Conservation (phyloP, 2,329 filamentous ascomycete species). For the Colletotrichum lentis region DNA sequence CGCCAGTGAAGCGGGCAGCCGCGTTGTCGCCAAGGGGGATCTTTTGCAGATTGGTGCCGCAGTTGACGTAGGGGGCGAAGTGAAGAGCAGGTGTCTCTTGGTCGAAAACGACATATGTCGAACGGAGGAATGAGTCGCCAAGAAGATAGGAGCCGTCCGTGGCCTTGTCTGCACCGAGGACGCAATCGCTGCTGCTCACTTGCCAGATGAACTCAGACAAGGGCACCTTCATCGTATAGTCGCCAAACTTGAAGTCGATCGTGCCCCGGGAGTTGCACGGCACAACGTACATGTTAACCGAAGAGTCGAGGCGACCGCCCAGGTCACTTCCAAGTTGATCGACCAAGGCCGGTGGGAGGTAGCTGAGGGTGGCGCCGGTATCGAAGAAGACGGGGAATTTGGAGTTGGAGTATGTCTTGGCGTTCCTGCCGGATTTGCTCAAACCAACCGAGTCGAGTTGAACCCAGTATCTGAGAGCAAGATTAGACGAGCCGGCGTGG, state of each 20-base stretch:
- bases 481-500: neutral
- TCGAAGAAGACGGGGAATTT: conserved; percentile 65
- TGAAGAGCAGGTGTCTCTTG: conserved; percentile 43
- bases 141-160: conserved; percentile 47
- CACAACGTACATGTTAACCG: conserved; percentile 58
- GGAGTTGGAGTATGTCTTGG: conserved; percentile 42
- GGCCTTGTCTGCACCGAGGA: conserved; percentile 58
- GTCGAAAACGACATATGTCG: conserved; percentile 53
- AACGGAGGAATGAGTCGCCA: conserved; percentile 56
- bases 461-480: conserved; percentile 52
- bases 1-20: conserved; percentile 39
- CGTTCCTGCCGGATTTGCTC: conserved; percentile 44
- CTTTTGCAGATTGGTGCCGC: conserved; percentile 41
- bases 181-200: conserved; percentile 47
- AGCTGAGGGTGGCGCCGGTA: conserved; percentile 72
- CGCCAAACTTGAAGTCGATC: conserved; percentile 59
- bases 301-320: conserved; percentile 53
- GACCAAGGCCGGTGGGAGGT: conserved; percentile 67
- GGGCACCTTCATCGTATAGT: conserved; percentile 54
- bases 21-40: conserved; percentile 41
- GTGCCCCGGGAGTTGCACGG: conserved; percentile 55
- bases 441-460: conserved; percentile 50
- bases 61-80: conserved; percentile 43
- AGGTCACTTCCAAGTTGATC: conserved; percentile 54
- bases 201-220: conserved; percentile 58